Percentiles rank a stretch among this genome's conserved stretches.
phyloP scores from a whole-genome alignment of 2,329 filamentous ascomycete genomes.

The Aspergillus bombycis region DNA sequence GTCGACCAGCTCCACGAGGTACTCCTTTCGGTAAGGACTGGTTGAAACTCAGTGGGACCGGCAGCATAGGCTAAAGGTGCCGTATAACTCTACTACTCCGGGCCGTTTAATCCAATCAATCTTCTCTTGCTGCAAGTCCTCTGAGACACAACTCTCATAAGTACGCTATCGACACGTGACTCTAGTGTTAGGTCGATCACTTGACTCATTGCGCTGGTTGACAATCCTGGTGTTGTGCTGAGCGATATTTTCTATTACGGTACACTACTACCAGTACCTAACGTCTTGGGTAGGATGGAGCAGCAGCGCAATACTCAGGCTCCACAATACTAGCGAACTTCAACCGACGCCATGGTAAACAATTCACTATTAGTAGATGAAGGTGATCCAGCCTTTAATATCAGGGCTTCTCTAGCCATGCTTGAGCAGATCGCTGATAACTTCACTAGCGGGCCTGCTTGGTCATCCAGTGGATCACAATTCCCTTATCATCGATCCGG shows the following conservation, averaged over 20 bases:
- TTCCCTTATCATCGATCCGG: neutral
- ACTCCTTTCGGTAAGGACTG: neutral
- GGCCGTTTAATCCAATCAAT: neutral
- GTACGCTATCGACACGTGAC: neutral
- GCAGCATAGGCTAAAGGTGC: neutral
- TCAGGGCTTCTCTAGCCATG: neutral
- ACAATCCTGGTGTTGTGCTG: neutral
- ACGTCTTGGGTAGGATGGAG: neutral
- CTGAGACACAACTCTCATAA: too few relatives aligned
- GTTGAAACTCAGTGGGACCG: neutral
- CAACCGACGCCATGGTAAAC: neutral
- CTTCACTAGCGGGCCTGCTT: neutral
- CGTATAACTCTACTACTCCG: neutral
- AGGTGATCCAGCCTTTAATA: neutral
- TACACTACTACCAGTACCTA: neutral
- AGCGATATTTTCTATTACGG: neutral
- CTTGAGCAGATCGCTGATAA: neutral
- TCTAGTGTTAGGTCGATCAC: neutral
- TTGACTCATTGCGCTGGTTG: neutral
- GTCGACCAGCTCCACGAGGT: neutral
- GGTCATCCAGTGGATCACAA: neutral
- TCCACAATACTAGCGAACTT: neutral
- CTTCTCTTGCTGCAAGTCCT: neutral
- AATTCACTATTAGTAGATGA: neutral
- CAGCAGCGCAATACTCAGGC: neutral